These are phyloP conservation scores for Zalaria sp. DNA, from an alignment of 2,329 filamentous ascomycete genomes.

Conservation along the genomic window DNA sequence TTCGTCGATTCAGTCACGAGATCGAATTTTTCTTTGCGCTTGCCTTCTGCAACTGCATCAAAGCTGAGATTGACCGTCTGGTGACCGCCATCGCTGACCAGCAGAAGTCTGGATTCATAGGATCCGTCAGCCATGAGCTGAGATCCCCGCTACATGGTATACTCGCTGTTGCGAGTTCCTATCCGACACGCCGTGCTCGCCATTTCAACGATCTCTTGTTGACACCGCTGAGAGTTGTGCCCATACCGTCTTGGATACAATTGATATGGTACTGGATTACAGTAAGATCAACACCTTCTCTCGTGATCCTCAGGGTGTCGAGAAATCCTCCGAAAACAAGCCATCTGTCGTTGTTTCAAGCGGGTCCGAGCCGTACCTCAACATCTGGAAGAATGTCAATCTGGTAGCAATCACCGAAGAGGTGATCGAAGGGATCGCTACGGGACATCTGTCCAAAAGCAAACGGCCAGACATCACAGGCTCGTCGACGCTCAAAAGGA, in stretches of 20 bases:
- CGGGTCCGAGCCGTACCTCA: constrained; percentile 11
- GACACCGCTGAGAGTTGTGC: constrained; percentile 32
- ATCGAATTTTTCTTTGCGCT: constrained; percentile 22
- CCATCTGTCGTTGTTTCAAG: constrained; percentile 2
- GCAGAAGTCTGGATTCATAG: constrained; percentile 34
- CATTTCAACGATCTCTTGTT: constrained; percentile 24
- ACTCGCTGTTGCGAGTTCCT: constrained; percentile 33
- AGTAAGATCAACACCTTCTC: constrained; percentile 23
- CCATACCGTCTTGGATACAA: constrained; percentile 31
- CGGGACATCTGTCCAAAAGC: constrained; percentile 30
- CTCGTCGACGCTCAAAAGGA: not conserved
- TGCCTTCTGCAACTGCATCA: constrained; percentile 24
- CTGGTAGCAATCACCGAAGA: constrained; percentile 35
- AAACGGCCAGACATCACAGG: constrained; percentile 3
- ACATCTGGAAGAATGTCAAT: constrained; percentile 20
- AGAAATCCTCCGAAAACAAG: not conserved
- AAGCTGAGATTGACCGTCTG: constrained; percentile 21
- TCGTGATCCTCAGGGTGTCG: not conserved
- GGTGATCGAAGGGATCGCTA: constrained; percentile 38
- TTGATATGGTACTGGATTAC: constrained; percentile 22
- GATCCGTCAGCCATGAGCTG: constrained; percentile 34
- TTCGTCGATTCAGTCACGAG: constrained; percentile 21
- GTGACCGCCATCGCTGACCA: constrained; percentile 24
- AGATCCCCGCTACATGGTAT: constrained; percentile 29
- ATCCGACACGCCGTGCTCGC: constrained; percentile 22